Base-by-base conservation (phyloP, 495 filamentous ascomycete genomes). In the Barbatosphaeria neglecta region DNA sequence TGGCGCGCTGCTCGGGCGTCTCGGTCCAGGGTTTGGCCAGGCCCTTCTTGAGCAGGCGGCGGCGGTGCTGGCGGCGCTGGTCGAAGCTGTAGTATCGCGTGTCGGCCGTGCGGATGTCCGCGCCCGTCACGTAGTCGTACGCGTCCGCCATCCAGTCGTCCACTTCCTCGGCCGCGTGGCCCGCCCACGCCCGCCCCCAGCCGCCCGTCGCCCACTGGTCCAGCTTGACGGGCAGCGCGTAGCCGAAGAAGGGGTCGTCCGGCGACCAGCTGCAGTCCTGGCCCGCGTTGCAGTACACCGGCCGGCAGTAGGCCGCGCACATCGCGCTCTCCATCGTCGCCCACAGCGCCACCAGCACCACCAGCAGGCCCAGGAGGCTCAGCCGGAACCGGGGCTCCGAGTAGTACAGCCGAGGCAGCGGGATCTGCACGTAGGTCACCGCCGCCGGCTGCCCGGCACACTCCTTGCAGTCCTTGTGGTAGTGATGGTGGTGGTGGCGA, bases 281-380 rank as follows among this genome's bases (percentile, higher is more conserved):
- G n/a, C 53, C 58, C 0, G 79, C 56, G 9, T 61, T 63, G 47
- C 70, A 74, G 63, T 51, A 75, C 47, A 31, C 63, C 0, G 79
- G 73, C 43, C 79, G 77, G 61, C 77, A 81, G 60, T 76, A 87
- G n/a, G 64, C 56, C 37, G 66, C 69, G 55, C 77, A 81, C 70
- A 82, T 78, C 10, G 66, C 61, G 0, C 71, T 72, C 54, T 89
- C 84, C 13, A 70, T 63, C 25, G 75, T 50, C 44, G 74, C 80
- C 77, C 81, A 84, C 19, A 63, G 45, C 4, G 69, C 57, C 7
- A 72, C 53, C 4, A 78, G 40, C 11, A 80, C 49, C 8, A 67
- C 49, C 4, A 72, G 41, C 47, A 78, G 61, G 13, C 81, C 81
- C 1, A 86, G 51, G 27, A 66, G 68, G 6, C 83, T 87, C 18